These are phyloP conservation scores for Phytophthora cryptogea DNA, from an alignment of 352 stramenopile species.

Conservation along the genomic window DNA sequence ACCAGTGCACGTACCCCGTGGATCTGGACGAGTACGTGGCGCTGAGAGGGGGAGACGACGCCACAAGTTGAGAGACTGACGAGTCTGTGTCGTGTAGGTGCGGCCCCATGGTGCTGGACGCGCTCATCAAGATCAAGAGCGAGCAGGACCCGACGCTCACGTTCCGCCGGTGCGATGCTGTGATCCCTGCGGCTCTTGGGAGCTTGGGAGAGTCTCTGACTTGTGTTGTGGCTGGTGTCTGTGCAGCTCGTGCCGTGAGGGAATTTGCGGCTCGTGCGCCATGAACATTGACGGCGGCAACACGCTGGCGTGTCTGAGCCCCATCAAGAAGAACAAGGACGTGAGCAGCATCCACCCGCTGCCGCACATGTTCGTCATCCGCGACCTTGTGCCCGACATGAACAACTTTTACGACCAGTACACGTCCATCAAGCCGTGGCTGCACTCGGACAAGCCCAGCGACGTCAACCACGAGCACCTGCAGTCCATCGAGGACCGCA, in stretches of 20 bases:
- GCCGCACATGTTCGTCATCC: constrained; percentile 99
- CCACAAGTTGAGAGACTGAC: neutral
- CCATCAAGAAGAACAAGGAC: constrained; percentile 95
- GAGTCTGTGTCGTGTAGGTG: constrained; percentile 56
- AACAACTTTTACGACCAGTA: constrained; percentile 99
- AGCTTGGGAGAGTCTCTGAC: neutral
- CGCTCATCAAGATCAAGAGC: constrained; percentile 99
- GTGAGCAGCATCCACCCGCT: constrained; percentile 98
- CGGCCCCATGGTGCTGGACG: constrained; percentile 99
- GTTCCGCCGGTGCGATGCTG: constrained; percentile 90
- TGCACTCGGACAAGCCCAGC: constrained; percentile 94
- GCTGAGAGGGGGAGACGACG: neutral
- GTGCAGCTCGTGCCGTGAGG: constrained; percentile 96
- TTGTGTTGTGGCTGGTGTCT: constrained; percentile 2
- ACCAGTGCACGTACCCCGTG: constrained; percentile 96
- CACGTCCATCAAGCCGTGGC: constrained; percentile 98
- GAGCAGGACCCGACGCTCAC: constrained; percentile 98
- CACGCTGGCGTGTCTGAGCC: constrained; percentile 97
- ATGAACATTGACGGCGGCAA: constrained; percentile 99
- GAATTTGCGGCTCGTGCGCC: constrained; percentile 99
- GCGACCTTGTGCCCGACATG: constrained; percentile 99
- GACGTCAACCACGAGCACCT: constrained; percentile 86
- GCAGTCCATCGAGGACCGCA: constrained; percentile 95
- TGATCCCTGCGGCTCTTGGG: neutral
- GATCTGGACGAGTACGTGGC: constrained; percentile 95